Evolutionary conservation across 2,329 filamentous ascomycete genomes (phyloP), one percentile per base, ranked within the genome.

Genomic region (Cladophialophora yegresii): DNA sequence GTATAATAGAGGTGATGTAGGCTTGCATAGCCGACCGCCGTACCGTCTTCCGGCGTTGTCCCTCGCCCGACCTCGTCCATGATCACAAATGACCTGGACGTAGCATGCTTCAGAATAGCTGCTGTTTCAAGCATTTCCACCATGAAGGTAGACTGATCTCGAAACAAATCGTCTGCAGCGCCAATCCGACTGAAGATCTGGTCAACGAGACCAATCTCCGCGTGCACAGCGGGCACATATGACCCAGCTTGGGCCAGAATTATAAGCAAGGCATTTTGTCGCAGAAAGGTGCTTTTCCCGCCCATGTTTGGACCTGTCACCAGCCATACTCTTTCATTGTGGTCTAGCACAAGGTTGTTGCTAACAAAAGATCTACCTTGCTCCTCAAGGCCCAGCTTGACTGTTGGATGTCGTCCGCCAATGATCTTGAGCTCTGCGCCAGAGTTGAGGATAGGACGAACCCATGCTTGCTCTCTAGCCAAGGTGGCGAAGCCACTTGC

Each of bases 71-170:
- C 91, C 80, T 99, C 95, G 76, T 99, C 95, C 93, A 99, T 98
- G 76, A 99, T 93, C 66, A 95, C 93, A 72, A 99, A 96, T 0
- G 90, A 95, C 26, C 89, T 84, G 1, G 87, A 79, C 0, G 93
- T 98, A 0, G 95, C 93, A 70, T 90, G 84, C 66, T 89, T 90
- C 58, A 99, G 83, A 59, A 99, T 99, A 28, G 89, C 84, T 1
- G 93, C 93, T 22, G 95, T 96, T 78, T 99, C 95, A 1, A 97
- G 84, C 95, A 99, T 99, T 79, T 99, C 95, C 0, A 98, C 92
- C 95, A 99, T 98, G 77, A 99, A 99, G 0, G 96, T 99, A 59
- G 92, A 96, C 77, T 98, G 93, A 79, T 96, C 90, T 57, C 87
- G 86, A 79, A 90, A 97, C n/a, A 99, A 82, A 75, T 96, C 93